These are phyloP conservation scores for Olyra latifolia DNA, from an alignment of 176 grass and related monocot species.

Conservation along the genomic window DNA sequence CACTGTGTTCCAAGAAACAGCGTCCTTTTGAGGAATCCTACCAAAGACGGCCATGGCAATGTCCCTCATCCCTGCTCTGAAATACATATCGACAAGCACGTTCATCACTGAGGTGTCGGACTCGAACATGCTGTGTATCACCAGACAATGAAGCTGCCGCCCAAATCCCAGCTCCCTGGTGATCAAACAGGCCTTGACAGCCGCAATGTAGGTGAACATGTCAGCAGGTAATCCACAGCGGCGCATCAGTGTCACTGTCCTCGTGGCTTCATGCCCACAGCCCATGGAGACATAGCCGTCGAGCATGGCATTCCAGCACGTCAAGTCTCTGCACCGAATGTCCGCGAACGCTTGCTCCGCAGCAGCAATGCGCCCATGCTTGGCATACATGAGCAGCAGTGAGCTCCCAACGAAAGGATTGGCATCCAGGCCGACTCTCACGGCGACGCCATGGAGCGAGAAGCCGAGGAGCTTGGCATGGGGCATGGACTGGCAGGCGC, in stretches of 20 bases:
- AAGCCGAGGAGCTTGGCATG: constrained; percentile 14
- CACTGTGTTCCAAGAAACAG: constrained; percentile 60
- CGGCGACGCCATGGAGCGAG: constrained; percentile 40
- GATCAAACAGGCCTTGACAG: constrained; percentile 44
- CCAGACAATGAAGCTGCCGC: constrained; percentile 33
- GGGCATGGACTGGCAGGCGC: not conserved
- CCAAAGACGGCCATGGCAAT: constrained; percentile 30
- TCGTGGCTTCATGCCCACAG: constrained; percentile 9
- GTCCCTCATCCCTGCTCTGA: constrained; percentile 30
- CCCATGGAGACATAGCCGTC: constrained; percentile 44
- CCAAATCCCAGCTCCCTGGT: not conserved
- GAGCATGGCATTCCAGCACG: constrained; percentile 57
- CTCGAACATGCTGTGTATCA: constrained; percentile 42
- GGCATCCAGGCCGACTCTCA: constrained; percentile 30
- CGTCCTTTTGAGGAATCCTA: constrained; percentile 40
- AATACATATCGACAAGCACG: constrained; percentile 49
- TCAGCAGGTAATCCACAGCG: constrained; percentile 21
- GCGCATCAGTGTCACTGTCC: constrained; percentile 20
- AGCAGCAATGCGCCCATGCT: constrained; percentile 10
- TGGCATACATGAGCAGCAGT: constrained; percentile 52
- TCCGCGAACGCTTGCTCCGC: constrained; percentile 30
- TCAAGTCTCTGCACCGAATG: constrained; percentile 26
- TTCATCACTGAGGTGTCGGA: constrained; percentile 56
- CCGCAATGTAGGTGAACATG: constrained; percentile 43
- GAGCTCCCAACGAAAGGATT: constrained; percentile 47